Evolutionary conservation across 2,329 filamentous ascomycete species (phyloP), one percentile per base, ranked within the genome.

Genomic region (Aureobasidium sp.): DNA sequence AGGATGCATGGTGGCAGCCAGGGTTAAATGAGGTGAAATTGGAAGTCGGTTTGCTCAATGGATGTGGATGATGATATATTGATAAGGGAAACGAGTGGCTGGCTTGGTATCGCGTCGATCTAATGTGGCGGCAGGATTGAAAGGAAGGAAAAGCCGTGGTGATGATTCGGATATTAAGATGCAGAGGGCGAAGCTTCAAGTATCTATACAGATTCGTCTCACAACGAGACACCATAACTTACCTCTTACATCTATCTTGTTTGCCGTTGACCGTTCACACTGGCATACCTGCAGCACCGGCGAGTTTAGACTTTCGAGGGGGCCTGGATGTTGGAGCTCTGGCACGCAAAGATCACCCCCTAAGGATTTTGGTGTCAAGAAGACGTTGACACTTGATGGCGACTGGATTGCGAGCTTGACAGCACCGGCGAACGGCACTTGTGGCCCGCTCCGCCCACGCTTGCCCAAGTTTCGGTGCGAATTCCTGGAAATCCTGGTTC

Each of bases 161-260:
- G 57, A 51, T 60, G 57, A 60, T 60, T 60, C 57, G 57, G 57
- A 60, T 60, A 60, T 27, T 46, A 60, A 24, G 17, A 60, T 50
- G 27, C 20, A 37, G 39, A 37, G 57, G 36, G 57, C 57, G 46
- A 60, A 60, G 57, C 24, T 44, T 60, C 36, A 51, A 20, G 26
- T 60, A 60, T 60, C 46, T 60, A 60, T 60, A 60, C 46, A 41
- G 46, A 48, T 43, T 13, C 57, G 57, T 60, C 57, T 60, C 57
- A 60, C 36, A 51, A 60, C 57, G 57, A 60, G 37, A 60, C 57
- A 50, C 17, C 57, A 36, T 17, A 43, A 60, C 57, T n/a, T 51
- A 60, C 36, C 37, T 60, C 43, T 46, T 34, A 34, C 57, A 51
- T 51, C 57, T 41, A 60, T 60, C 57, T 51, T 60, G 57, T 60